Evolutionary conservation across 2,329 filamentous ascomycete species (phyloP).

Genomic region (Aspergillus thermomutatus): DNA sequence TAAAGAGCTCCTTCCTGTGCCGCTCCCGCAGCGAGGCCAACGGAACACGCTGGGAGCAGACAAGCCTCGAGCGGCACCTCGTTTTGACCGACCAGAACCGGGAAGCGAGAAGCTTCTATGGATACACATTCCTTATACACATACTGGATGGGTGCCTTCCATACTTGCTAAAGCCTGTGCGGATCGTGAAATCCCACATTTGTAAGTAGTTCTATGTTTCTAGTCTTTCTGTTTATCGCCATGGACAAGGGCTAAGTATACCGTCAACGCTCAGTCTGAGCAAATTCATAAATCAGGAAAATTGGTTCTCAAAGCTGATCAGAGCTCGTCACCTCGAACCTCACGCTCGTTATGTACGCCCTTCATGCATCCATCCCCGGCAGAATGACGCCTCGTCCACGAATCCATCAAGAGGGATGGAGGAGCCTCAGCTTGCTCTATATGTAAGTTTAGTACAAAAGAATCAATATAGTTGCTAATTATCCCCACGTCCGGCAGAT

Average conservation of each 20-base stretch:
- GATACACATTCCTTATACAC: conserved; percentile 34
- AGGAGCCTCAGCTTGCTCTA: conserved; percentile 26
- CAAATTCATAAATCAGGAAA: conserved; percentile 31
- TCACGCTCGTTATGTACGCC: conserved; percentile 38
- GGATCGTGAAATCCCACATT: conserved; percentile 23
- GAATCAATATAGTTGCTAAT: conserved; percentile 3
- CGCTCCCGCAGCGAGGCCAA: conserved; percentile 20
- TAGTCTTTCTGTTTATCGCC: neutral
- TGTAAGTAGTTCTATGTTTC: conserved; percentile 7
- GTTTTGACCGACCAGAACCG: conserved; percentile 32
- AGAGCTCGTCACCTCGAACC: conserved; percentile 38
- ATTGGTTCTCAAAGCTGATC: conserved; percentile 37
- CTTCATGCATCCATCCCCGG: conserved; percentile 33
- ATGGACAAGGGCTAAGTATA: neutral
- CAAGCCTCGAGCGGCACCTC: conserved; percentile 23
- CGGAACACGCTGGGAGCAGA: conserved; percentile 20
- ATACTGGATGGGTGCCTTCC: conserved; percentile 19
- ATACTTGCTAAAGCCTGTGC: conserved; percentile 19
- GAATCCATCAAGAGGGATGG: conserved; percentile 4
- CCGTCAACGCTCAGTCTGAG: conserved; percentile 29
- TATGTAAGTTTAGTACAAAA: conserved; percentile 22
- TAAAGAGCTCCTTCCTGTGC: conserved; percentile 23
- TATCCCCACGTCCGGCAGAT: conserved; percentile 9
- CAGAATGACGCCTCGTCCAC: conserved; percentile 19
- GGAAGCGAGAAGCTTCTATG: conserved; percentile 33